These are phyloP conservation scores for Syzygium syzygioides DNA, from an alignment of 441 rosid genomes.

Conservation along the genomic window DNA sequence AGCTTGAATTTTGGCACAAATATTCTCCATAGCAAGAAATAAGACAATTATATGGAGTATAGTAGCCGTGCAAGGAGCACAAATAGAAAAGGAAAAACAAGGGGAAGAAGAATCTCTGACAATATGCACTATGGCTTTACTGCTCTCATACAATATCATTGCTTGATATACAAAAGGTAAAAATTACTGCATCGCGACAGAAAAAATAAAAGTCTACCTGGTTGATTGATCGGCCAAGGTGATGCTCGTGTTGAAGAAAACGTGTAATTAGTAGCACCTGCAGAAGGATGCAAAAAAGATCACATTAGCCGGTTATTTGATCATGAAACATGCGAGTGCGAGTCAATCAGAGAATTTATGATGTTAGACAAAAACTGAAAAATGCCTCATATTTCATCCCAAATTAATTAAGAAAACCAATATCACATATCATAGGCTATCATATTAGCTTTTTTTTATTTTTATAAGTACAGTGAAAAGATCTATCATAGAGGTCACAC, in stretches of 20 bases:
- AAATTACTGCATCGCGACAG: neutral
- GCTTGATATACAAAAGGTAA: neutral
- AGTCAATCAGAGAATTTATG: neutral
- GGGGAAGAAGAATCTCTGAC: neutral
- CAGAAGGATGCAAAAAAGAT: constrained; percentile 6
- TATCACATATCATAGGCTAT: neutral
- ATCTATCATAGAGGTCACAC: neutral
- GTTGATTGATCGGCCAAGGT: constrained; percentile 80
- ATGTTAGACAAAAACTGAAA: neutral
- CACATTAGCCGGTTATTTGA: neutral
- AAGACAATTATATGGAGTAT: neutral
- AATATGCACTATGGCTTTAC: neutral
- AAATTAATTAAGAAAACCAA: neutral
- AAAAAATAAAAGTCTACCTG: constrained; percentile 41
- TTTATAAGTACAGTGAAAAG: neutral
- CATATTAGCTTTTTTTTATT: neutral
- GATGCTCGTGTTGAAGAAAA: constrained; percentile 96
- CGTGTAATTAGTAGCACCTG: constrained; percentile 90
- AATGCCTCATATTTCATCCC: neutral
- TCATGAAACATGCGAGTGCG: neutral
- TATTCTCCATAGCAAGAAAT: neutral
- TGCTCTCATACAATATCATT: neutral
- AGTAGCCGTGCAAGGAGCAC: neutral
- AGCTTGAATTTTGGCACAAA: neutral
- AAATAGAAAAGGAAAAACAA: neutral